Conservation (phyloP, 768 basidiomycete genomes). For the Tulasnella sp. region DNA sequence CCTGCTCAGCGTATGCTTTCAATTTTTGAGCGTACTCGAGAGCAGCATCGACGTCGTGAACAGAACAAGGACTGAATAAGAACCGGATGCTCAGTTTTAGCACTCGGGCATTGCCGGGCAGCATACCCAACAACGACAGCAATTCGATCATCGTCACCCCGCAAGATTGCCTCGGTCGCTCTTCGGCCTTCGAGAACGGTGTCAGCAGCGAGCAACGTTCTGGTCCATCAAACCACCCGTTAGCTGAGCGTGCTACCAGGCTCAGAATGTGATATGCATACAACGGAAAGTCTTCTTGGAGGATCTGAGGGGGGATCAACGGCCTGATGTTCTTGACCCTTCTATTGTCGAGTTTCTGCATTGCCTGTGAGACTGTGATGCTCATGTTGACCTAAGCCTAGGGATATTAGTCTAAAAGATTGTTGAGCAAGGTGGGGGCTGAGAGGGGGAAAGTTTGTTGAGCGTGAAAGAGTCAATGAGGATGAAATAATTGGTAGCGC, state of each 20-base stretch:
- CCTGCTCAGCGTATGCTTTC: conserved; percentile 73
- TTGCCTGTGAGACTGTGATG: conserved; percentile 70
- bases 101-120: background rate
- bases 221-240: conserved; percentile 42
- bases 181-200: conserved; percentile 87
- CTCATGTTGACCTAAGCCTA: conserved; percentile 27
- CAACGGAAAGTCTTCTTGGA: conserved; percentile 92
- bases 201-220: conserved; percentile 78
- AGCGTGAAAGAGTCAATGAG: conserved; percentile 8
- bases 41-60: conserved; percentile 86
- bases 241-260: background rate
- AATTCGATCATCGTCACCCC: conserved; percentile 88
- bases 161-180: conserved; percentile 75
- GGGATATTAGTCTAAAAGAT: too few species aligned
- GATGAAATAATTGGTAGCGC: background rate
- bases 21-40: conserved; percentile 84
- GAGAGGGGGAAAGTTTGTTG: background rate
- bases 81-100: conserved; percentile 5
- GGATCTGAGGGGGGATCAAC: conserved; percentile 91
- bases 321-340: conserved; percentile 86
- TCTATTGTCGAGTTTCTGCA: conserved; percentile 80
- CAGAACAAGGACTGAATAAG: conserved; percentile 79
- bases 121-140: conserved; percentile 87
- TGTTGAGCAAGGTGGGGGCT: background rate
- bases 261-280: conserved; percentile 41